phyloP scores from a whole-genome alignment of 2,329 filamentous ascomycete genomes.

The Harringtonia aguacate region DNA sequence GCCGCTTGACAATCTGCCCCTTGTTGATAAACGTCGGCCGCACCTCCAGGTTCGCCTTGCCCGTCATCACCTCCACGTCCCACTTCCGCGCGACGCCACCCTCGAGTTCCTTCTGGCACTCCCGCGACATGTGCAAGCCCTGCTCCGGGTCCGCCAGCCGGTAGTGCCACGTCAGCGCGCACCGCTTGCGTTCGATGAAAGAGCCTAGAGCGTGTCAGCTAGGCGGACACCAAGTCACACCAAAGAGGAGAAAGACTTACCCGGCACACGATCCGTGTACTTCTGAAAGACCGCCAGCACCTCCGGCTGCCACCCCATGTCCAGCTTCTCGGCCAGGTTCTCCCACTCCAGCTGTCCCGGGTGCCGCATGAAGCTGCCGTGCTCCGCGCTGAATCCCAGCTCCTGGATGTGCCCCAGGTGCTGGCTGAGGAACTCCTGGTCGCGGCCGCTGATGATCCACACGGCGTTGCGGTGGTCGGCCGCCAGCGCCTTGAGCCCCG shows the following conservation, averaged over 20 bases:
- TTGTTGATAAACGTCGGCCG: constrained; percentile 98
- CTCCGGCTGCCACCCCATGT: constrained; percentile 89
- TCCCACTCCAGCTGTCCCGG: constrained; percentile 72
- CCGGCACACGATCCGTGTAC: constrained; percentile 78
- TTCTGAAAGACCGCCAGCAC: constrained; percentile 77
- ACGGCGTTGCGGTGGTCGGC: constrained; percentile 74
- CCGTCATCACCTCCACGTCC: constrained; percentile 93
- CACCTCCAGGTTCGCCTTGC: constrained; percentile 94
- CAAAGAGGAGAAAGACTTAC: constrained; percentile 31
- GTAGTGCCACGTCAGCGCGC: constrained; percentile 96
- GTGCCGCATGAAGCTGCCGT: constrained; percentile 87
- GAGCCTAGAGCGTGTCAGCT: constrained; percentile 47
- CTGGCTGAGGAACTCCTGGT: constrained; percentile 81
- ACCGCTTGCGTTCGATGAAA: constrained; percentile 89
- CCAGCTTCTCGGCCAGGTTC: constrained; percentile 73
- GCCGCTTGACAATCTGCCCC: constrained; percentile 80
- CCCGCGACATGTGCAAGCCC: constrained; percentile 65
- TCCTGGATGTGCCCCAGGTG: constrained; percentile 86
- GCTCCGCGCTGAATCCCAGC: constrained; percentile 91
- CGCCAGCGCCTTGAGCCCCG: constrained; percentile 68
- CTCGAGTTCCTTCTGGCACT: constrained; percentile 76
- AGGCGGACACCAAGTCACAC: not conserved
- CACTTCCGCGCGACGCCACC: constrained; percentile 64
- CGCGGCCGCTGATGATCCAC: constrained; percentile 97
- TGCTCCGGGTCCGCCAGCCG: constrained; percentile 81